Conservation (phyloP, 805 yeast genomes). For the Priceomyces castillae region DNA sequence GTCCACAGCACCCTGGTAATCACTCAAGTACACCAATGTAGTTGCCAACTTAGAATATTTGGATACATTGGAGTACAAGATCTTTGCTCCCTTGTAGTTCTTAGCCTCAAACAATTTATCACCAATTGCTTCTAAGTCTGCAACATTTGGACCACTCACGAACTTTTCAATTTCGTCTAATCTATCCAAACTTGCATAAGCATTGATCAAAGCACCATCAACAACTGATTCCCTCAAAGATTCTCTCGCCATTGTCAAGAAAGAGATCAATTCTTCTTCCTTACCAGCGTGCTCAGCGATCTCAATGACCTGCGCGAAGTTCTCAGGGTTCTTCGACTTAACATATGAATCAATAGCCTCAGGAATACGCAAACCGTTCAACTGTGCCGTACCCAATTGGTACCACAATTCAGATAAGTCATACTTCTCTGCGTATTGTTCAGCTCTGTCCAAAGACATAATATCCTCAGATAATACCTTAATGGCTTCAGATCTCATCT, state of each 20-base stretch:
- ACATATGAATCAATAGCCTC: slow-evolving; percentile 92
- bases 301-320: slow-evolving; percentile 89
- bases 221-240: slow-evolving; percentile 86
- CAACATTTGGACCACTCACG: slow-evolving; percentile 85
- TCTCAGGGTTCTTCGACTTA: slow-evolving; percentile 86
- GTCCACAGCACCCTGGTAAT: slow-evolving; percentile 95
- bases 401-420: slow-evolving; percentile 89
- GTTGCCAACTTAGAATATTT: slow-evolving; percentile 96
- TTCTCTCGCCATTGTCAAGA: slow-evolving; percentile 87
- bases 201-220: slow-evolving; percentile 87
- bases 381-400: slow-evolving; percentile 92
- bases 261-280: slow-evolving; percentile 87
- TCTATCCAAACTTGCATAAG: slow-evolving; percentile 77
- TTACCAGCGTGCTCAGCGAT: slow-evolving; percentile 93
- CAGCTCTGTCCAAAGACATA: slow-evolving; percentile 93
- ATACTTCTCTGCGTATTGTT: slow-evolving; percentile 84
- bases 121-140: slow-evolving; percentile 88
- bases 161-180: slow-evolving; percentile 80
- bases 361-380: slow-evolving; percentile 86
- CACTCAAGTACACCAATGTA: slow-evolving; percentile 88
- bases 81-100: slow-evolving; percentile 90
- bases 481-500: slow-evolving; percentile 74
- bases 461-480: slow-evolving; percentile 89
- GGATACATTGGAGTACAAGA: slow-evolving; percentile 79
- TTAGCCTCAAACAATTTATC: slow-evolving; percentile 79